phyloP scores from a whole-genome alignment of 2,329 filamentous ascomycete species.

The Meredithiella fracta region DNA sequence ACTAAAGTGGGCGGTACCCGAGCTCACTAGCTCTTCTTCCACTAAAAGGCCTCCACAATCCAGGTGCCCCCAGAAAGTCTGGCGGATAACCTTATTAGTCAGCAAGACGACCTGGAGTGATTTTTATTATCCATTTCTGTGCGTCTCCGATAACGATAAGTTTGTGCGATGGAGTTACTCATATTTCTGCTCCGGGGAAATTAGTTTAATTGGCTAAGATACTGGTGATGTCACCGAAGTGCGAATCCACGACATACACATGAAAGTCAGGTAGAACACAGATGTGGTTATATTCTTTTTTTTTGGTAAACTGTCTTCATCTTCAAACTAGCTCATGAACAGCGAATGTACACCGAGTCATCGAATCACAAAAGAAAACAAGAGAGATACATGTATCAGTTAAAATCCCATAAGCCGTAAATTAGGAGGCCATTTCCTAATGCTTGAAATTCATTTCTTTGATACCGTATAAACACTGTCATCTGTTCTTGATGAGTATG shows the following conservation, averaged over 20 bases:
- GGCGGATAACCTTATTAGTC: background rate
- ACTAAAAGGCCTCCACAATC: conserved; percentile 13
- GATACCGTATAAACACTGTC: conserved; percentile 52
- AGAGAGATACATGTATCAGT: conserved; percentile 8
- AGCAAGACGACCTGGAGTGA: conserved; percentile 1
- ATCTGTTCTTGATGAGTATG: conserved; percentile 28
- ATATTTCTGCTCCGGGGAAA: background rate
- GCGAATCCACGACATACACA: background rate
- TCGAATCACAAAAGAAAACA: background rate
- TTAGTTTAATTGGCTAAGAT: background rate
- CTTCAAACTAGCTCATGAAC: background rate
- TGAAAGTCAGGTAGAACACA: background rate
- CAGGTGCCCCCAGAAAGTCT: conserved; percentile 3
- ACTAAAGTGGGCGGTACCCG: conserved; percentile 1
- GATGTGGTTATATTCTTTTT: background rate
- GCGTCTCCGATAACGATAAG: background rate
- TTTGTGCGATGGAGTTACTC: background rate
- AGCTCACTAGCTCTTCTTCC: conserved; percentile 5
- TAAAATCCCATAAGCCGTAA: conserved; percentile 14
- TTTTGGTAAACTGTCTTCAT: background rate
- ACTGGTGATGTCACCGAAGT: background rate
- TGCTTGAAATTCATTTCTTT: conserved; percentile 22
- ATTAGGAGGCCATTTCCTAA: conserved; percentile 15
- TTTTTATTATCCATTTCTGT: background rate
- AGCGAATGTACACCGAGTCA: background rate